Conservation (phyloP, 2,329 filamentous ascomycete species). For the Huntiella savannae region DNA sequence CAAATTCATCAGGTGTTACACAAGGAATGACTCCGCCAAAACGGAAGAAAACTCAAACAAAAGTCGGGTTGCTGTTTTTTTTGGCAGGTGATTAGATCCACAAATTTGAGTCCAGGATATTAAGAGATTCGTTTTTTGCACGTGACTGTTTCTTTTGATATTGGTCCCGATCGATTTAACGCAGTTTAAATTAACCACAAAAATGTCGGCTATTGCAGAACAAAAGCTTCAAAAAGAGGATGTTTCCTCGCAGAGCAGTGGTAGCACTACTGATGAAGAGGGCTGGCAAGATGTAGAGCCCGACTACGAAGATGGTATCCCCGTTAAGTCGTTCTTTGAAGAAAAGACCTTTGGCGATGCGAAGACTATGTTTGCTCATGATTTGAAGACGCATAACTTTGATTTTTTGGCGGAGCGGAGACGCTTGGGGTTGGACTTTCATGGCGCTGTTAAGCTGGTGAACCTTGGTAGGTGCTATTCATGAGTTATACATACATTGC, state of each 20-base stretch:
- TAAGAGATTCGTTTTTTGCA: too few species aligned
- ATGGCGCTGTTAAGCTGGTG: conserved; percentile 54
- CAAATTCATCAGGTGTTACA: too few species aligned
- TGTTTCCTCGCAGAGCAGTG: conserved; percentile 6
- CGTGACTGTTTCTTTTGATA: too few species aligned
- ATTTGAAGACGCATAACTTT: conserved; percentile 45
- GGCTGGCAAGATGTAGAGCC: conserved; percentile 38
- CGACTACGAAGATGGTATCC: conserved; percentile 41
- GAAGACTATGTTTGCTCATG: conserved; percentile 46
- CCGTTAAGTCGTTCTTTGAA: conserved; percentile 50
- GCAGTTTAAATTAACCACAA: background rate
- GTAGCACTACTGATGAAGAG: conserved; percentile 22
- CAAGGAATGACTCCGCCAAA: too few species aligned
- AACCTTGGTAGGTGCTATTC: conserved; percentile 35
- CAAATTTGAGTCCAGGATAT: too few species aligned
- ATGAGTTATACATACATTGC: background rate
- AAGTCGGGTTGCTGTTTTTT: too few species aligned
- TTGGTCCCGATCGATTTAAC: too few species aligned
- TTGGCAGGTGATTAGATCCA: too few species aligned
- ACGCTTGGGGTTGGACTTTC: conserved; percentile 45
- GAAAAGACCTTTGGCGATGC: conserved; percentile 45
- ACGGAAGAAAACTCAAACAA: too few species aligned
- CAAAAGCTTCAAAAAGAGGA: conserved; percentile 5
- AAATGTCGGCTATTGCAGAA: conserved; percentile 4
- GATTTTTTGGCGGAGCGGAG: conserved; percentile 45